phyloP scores from a whole-genome alignment of 345 rosid genomes.

The Eucalyptus rudis region DNA sequence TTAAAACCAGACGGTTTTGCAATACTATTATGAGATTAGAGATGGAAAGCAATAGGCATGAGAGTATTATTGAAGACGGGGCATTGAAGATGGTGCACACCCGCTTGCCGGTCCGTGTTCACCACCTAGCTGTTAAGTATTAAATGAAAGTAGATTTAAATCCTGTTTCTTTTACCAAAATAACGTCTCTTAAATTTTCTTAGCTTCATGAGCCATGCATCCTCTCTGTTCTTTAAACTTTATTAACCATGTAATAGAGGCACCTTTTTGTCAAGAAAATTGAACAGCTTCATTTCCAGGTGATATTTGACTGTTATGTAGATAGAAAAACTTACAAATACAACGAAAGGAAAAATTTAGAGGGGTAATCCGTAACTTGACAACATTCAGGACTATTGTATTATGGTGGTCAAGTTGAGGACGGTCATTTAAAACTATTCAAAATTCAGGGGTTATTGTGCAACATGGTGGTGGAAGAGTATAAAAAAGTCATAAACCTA shows the following conservation, averaged over 20 bases:
- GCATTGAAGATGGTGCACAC: not conserved
- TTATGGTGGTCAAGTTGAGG: not conserved
- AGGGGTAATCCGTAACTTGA: not conserved
- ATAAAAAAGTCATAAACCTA: too few relatives aligned
- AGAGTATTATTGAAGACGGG: not conserved
- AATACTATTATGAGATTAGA: not conserved
- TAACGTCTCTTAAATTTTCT: not conserved
- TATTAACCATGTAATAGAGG: not conserved
- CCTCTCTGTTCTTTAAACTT: not conserved
- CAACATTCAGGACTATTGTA: not conserved
- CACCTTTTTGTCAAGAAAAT: not conserved
- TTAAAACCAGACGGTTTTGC: not conserved
- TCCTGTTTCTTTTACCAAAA: too few relatives aligned
- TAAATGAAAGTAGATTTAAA: not conserved
- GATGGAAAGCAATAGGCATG: not conserved
- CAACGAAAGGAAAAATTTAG: not conserved
- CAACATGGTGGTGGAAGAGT: accelerated
- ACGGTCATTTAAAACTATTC: not conserved
- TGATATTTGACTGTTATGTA: not conserved
- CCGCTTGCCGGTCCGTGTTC: not conserved
- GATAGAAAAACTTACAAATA: too few relatives aligned
- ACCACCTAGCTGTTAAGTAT: not conserved
- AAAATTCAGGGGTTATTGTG: not conserved
- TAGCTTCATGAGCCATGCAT: not conserved
- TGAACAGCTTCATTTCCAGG: not conserved